Base-by-base conservation (phyloP, 2,329 filamentous ascomycete genomes). In the Hymenotorrendiella dingleyae region DNA sequence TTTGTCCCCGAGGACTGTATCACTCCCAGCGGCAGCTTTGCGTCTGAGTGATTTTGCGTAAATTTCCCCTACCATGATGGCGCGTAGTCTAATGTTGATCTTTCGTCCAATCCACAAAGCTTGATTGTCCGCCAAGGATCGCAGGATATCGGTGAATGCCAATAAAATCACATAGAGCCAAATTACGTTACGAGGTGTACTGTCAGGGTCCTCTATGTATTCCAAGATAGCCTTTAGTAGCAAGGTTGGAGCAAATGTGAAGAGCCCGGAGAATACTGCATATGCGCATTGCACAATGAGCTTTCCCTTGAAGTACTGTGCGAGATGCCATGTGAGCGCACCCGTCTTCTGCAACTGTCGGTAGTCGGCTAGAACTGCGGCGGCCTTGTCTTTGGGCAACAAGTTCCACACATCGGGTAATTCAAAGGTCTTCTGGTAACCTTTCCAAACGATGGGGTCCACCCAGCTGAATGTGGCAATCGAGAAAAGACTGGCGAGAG, bases 141-240 rank as follows among this genome's bases (percentile, higher is more conserved):
- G 85, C 19, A 93, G 68, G 29, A 86, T 74, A 46, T 93, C 89
- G 6, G 90, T 84, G 29, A 89, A 72, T 29, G 94, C 91, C 6
- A 98, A 77, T 2, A 95, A 73, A 35, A 94, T 88, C 35, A 97
- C 93, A 57, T 91, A 95, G 38, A 98, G 80, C 93, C 93, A 98
- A 17, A 94, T 82, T 14, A 95, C 89, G 61, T 93, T 97, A 37
- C 75, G 67, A 0, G 93, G 90, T 1, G 84, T 84, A 3, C 72
- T 69, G 1, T 78, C 73, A 1, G 90, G 89, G 42, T 84, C 72
- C 66, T 98, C 89, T n/a, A 97, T 84, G 58, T 94, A 96, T 63
- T 96, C 82, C 21, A 98, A 72, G 47, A 98, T 97, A 12, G 84
- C 84, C 61, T 90, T 91, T 29, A 98, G 74, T 16, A 98, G 76